Conservation (phyloP, 148 eudicot genomes). For the Simmondsia chinensis region DNA sequence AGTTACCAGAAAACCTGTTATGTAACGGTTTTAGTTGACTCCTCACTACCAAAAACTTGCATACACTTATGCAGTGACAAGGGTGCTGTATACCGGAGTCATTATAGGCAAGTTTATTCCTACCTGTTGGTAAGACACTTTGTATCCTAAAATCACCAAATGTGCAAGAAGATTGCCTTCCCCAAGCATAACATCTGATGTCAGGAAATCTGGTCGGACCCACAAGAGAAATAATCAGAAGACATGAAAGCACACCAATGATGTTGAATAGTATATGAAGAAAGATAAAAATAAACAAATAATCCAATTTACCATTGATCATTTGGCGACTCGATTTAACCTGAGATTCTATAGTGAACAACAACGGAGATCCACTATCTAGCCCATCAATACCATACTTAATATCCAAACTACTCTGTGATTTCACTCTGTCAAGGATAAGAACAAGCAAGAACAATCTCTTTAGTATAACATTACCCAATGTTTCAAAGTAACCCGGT, state of each 20-base stretch:
- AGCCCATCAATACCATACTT: constrained; percentile 92
- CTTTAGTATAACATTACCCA: constrained; percentile 80
- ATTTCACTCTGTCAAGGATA: constrained; percentile 79
- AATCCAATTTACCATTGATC: constrained; percentile 46
- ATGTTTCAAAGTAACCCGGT: constrained; percentile 79
- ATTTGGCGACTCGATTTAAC: constrained; percentile 76
- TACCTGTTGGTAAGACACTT: constrained; percentile 83
- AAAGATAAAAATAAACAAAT: not conserved
- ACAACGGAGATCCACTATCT: constrained; percentile 93
- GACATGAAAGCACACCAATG: too few relatives aligned
- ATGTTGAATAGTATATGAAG: too few relatives aligned
- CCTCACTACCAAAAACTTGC: too few relatives aligned
- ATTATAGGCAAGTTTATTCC: constrained; percentile 1
- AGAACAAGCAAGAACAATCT: constrained; percentile 81
- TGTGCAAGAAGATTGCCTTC: constrained; percentile 95
- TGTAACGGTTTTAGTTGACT: too few relatives aligned
- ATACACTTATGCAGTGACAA: too few relatives aligned
- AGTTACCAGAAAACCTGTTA: too few relatives aligned
- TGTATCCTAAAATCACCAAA: constrained; percentile 76
- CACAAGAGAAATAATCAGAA: constrained; percentile 15
- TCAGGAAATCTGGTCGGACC: constrained; percentile 48
- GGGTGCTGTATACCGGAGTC: not conserved
- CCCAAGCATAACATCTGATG: constrained; percentile 91
- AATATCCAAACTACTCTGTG: constrained; percentile 66
- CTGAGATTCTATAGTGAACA: constrained; percentile 53